phyloP scores from a whole-genome alignment of 805 yeast species.

The Wickerhamomyces canadensis region DNA sequence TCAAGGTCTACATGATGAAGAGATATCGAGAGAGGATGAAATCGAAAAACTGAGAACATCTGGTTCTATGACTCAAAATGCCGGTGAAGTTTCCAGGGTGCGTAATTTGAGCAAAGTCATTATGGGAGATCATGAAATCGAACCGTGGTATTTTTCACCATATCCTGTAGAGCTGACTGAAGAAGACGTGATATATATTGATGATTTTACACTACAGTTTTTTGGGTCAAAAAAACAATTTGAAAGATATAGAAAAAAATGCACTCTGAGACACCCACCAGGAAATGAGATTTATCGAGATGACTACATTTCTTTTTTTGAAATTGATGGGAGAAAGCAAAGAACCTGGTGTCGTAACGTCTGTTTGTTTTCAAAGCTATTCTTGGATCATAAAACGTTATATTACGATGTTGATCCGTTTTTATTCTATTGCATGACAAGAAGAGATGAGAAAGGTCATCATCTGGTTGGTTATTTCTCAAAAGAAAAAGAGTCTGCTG shows the following conservation, averaged over 20 bases:
- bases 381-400: slow-evolving; percentile 91
- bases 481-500: slow-evolving; percentile 94
- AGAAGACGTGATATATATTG: slow-evolving; percentile 82
- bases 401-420: slow-evolving; percentile 99
- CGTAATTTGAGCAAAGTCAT: slow-evolving; percentile 74
- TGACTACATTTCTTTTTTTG: slow-evolving; percentile 89
- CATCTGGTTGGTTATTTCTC: slow-evolving; percentile 96
- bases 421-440: slow-evolving; percentile 91
- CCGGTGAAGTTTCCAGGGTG: slow-evolving; percentile 82
- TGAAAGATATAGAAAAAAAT: slow-evolving; percentile 83
- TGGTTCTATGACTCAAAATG: slow-evolving; percentile 96
- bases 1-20: slow-evolving; percentile 70
- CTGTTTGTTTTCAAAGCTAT: slow-evolving; percentile 83
- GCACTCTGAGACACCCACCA: slow-evolving; percentile 92
- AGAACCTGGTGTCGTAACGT: slow-evolving; percentile 96
- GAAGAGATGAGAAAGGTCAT: slow-evolving; percentile 84
- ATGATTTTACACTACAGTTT: slow-evolving; percentile 85
- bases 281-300: slow-evolving; percentile 97
- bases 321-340: slow-evolving; percentile 94
- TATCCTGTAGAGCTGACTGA: slow-evolving; percentile 94
- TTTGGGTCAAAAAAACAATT: slow-evolving; percentile 88
- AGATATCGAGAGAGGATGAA: slow-evolving; percentile 83
- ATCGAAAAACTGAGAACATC: slow-evolving; percentile 85
- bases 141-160: slow-evolving; percentile 99
- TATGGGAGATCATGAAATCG: slow-evolving; percentile 87